Evolutionary conservation across 1,139 yeast species (phyloP), one percentile per base, ranked within the genome.

Genomic region (Yamadazyma triangularis): DNA sequence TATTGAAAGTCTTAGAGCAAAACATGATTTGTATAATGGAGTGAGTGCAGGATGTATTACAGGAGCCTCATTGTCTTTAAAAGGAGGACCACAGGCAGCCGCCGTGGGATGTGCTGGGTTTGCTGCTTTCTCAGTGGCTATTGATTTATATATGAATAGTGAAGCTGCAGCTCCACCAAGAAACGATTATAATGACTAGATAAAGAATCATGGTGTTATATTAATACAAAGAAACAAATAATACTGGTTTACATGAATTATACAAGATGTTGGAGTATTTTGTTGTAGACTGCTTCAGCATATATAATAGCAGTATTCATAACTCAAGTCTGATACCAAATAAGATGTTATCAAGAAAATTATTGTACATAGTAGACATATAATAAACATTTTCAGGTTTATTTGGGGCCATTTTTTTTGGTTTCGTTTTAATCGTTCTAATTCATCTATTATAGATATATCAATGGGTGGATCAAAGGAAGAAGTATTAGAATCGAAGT

Each of bases 41-140:
- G 78, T 86, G 3, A 71, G 78, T 32, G 97, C 98, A 4, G 98
- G 98, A 2, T 91, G 97, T 58, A 67, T 89, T 33, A 91, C 98
- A 0, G 98, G 97, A 27, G 81, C 78, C 13, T 97, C 96, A 0
- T 70, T 91, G 36, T 94, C 97, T 3, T 73, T 85, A 42, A 86
- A 84, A 53, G 79, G 91, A 25, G 98, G 98, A 1, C 98, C 98
- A 2, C 89, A 82, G 50, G 95, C 95, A 19, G 95, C 96, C 0
- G 48, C 78, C 21, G 58, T 89, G 36, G 98, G 98, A 2, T 91
- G 97, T 67, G 96, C 94, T 20, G 98, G 97, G 10, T 91, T 91
- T 65, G 97, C 98, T 11, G 95, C 95, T 4, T 91, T 91, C 56
- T 83, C 95, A 35, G 80, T 94, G 8, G 97, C 97, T 7, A 83